Conservation (phyloP, 179 eudicot genomes). For the Actinidia arguta region DNA sequence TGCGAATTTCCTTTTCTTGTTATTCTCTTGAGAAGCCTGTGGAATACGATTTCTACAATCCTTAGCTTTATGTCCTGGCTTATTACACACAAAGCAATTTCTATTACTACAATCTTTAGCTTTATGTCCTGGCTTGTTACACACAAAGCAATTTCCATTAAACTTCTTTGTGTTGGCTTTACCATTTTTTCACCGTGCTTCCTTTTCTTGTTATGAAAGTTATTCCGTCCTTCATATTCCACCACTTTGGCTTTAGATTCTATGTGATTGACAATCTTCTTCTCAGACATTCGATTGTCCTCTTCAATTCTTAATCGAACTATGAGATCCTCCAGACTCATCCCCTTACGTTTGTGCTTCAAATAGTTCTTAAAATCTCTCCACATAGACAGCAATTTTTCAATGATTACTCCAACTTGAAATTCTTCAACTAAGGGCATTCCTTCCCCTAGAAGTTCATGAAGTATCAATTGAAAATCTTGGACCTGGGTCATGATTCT, state of each 20-base stretch:
- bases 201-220: neutral
- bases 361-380: neutral
- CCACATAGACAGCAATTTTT: neutral
- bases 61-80: too few relatives aligned
- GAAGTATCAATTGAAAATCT: neutral
- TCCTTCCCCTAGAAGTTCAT: neutral
- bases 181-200: neutral
- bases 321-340: too few relatives aligned
- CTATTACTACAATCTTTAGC: neutral
- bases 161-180: neutral
- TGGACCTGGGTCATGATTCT: neutral
- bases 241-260: neutral
- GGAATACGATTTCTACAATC: too few relatives aligned
- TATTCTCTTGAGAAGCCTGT: too few relatives aligned
- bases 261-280: neutral
- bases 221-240: neutral
- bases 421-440: neutral
- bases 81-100: too few relatives aligned
- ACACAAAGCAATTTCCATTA: neutral
- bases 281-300: too few relatives aligned
- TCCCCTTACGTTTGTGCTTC: constrained; percentile 7
- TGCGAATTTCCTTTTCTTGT: neutral
- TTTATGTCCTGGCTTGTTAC: neutral
- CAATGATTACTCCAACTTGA: too few relatives aligned
- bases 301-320: too few relatives aligned